A percentile compares a stretch with the other conserved stretches of the same genome.
Evolutionary conservation across 495 filamentous ascomycete species (phyloP).

Genomic region (Podospora pseudocomata): DNA sequence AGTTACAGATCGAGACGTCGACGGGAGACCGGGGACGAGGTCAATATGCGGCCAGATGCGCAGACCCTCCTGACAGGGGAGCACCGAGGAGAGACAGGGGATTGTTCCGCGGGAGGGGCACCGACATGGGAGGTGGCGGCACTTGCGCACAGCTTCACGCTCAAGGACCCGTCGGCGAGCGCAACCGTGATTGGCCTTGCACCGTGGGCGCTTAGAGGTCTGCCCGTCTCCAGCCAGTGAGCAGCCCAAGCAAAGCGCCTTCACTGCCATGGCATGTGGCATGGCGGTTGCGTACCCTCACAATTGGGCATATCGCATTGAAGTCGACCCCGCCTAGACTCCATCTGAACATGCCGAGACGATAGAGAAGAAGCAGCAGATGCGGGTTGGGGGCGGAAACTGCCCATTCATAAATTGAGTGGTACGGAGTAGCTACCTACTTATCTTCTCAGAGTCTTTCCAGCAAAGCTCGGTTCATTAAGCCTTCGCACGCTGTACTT

Average conservation of each 20-base stretch:
- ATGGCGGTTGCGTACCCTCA: slow-evolving; percentile 21
- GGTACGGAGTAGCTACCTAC: too few relatives aligned
- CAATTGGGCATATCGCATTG: slow-evolving; percentile 17
- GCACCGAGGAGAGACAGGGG: slow-evolving; percentile 8
- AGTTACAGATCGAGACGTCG: slow-evolving; percentile 4
- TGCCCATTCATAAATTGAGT: too few relatives aligned
- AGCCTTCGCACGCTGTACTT: too few relatives aligned
- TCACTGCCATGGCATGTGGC: slow-evolving; percentile 12
- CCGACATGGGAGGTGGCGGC: slow-evolving; percentile 21
- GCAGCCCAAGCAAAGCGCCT: slow-evolving; percentile 28
- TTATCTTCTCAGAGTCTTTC: too few relatives aligned
- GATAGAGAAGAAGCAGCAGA: not conserved
- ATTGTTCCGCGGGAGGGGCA: slow-evolving; percentile 7
- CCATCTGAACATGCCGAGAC: slow-evolving; percentile 1
- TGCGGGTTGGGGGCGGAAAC: not conserved
- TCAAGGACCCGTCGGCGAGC: slow-evolving; percentile 7
- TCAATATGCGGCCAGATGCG: slow-evolving; percentile 40
- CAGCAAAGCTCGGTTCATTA: too few relatives aligned
- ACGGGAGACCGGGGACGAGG: slow-evolving; percentile 24
- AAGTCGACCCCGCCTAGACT: not conserved
- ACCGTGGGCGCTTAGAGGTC: slow-evolving; percentile 30
- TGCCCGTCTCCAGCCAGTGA: slow-evolving; percentile 27
- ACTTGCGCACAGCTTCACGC: slow-evolving; percentile 11
- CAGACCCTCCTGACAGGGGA: slow-evolving; percentile 25
- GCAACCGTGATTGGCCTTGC: slow-evolving; percentile 32